Conservation (phyloP, 2,329 filamentous ascomycete species). For the Diaporthe sp. region DNA sequence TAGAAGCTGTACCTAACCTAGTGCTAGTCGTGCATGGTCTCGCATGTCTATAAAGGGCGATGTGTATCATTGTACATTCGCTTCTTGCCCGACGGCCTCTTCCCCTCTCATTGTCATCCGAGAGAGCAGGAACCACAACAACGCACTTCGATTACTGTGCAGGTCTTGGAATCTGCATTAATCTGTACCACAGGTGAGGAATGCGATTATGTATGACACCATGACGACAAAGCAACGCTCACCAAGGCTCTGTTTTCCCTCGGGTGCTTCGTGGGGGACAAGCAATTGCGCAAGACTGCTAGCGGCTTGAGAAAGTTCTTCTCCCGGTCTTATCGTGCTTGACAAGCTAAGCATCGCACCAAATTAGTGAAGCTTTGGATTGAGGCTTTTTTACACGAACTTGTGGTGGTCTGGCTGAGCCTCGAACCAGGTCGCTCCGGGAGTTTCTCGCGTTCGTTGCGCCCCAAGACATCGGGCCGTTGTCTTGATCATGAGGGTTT, state of each 20-base stretch:
- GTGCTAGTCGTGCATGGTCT: not conserved
- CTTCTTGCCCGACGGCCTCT: not conserved
- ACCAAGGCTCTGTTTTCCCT: not conserved
- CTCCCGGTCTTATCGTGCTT: constrained; percentile 9
- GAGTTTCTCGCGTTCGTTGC: not conserved
- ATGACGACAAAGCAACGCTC: not conserved
- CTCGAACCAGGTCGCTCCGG: constrained; percentile 2
- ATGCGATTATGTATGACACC: not conserved
- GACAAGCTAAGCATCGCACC: constrained; percentile 20
- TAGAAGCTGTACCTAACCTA: not conserved
- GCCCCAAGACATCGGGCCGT: constrained; percentile 16
- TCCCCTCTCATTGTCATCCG: not conserved
- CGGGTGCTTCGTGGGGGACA: not conserved
- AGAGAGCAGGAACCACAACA: too few relatives aligned
- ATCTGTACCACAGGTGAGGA: not conserved
- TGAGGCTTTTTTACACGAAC: not conserved
- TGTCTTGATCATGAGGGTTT: not conserved
- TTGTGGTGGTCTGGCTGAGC: not conserved
- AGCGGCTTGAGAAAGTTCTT: constrained; percentile 21
- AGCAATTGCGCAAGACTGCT: constrained; percentile 12
- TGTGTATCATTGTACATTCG: not conserved
- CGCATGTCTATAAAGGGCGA: not conserved
- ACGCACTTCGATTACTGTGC: not conserved
- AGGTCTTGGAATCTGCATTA: not conserved
- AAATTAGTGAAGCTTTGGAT: constrained; percentile 14